Evolutionary conservation across 2,329 filamentous ascomycete species (phyloP).

Genomic region (Gremmenia infestans): DNA sequence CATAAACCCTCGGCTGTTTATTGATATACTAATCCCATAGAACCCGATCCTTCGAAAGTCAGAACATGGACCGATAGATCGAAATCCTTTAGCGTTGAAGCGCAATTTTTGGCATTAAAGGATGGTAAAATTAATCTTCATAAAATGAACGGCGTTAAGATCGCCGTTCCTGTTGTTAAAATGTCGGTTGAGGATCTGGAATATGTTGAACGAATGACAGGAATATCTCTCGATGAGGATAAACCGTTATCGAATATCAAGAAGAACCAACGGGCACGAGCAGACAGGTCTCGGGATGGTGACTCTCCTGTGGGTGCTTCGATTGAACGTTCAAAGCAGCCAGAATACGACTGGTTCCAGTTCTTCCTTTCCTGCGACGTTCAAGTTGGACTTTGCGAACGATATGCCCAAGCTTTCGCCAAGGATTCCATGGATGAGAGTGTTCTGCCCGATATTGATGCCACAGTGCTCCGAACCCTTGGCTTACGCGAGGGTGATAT

Average conservation of each 20-base stretch:
- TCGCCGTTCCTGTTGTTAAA: conserved; percentile 89
- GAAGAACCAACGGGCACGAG: conserved; percentile 28
- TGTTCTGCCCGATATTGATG: conserved; percentile 82
- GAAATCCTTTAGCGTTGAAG: conserved; percentile 94
- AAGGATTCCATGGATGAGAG: conserved; percentile 96
- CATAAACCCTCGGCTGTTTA: conserved; percentile 16
- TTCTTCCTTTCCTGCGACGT: conserved; percentile 95
- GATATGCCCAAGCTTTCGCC: conserved; percentile 84
- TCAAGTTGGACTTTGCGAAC: conserved; percentile 85
- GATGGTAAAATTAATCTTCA: conserved; percentile 97
- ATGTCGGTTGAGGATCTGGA: conserved; percentile 95
- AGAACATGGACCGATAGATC: conserved; percentile 93
- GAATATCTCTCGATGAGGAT: conserved; percentile 82
- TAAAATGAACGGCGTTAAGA: conserved; percentile 97
- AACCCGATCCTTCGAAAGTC: conserved; percentile 77
- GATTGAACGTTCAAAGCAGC: conserved; percentile 55
- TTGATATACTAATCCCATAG: conserved; percentile 38
- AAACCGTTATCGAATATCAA: conserved; percentile 87
- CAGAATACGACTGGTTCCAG: conserved; percentile 97
- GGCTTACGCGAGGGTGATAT: conserved; percentile 97
- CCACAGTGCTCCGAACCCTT: conserved; percentile 74
- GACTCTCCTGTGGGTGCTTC: conserved; percentile 51
- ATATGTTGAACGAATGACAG: conserved; percentile 86
- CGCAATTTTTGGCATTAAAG: conserved; percentile 88
- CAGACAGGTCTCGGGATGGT: conserved; percentile 24